Conservation (phyloP, 176 grass and related monocot species). For the Carex pumila region DNA sequence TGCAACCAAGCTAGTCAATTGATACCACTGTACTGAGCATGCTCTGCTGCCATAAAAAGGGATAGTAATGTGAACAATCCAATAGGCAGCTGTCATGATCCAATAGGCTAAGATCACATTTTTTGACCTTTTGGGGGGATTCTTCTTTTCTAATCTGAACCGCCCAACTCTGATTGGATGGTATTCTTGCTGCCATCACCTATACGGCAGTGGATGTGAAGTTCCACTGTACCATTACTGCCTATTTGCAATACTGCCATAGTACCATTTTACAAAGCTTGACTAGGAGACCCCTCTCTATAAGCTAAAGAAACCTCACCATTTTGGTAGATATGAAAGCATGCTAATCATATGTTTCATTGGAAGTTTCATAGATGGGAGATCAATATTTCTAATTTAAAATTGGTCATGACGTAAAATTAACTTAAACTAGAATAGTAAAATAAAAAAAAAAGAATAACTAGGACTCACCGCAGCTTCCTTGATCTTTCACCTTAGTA, state of each 20-base stretch:
- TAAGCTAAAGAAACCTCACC: neutral
- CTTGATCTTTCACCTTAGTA: constrained; percentile 16
- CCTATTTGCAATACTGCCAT: neutral
- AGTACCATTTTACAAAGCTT: neutral
- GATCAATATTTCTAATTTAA: neutral
- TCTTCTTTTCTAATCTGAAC: neutral
- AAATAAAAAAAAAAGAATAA: neutral
- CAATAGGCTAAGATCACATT: neutral
- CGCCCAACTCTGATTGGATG: neutral
- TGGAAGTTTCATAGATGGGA: neutral
- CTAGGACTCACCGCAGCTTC: constrained; percentile 8
- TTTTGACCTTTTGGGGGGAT: neutral
- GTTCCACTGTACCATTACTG: neutral
- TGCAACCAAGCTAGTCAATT: neutral
- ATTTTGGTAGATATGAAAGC: neutral
- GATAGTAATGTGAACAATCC: too few relatives aligned
- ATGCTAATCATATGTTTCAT: neutral
- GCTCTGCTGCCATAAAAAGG: too few relatives aligned
- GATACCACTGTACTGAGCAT: neutral
- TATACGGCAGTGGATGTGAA: neutral
- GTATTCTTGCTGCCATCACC: neutral
- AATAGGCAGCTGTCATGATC: neutral
- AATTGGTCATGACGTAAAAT: neutral
- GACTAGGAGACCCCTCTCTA: neutral
- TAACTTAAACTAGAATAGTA: neutral